Conservation (phyloP, 768 basidiomycete genomes). For the Agaricus blazei region DNA sequence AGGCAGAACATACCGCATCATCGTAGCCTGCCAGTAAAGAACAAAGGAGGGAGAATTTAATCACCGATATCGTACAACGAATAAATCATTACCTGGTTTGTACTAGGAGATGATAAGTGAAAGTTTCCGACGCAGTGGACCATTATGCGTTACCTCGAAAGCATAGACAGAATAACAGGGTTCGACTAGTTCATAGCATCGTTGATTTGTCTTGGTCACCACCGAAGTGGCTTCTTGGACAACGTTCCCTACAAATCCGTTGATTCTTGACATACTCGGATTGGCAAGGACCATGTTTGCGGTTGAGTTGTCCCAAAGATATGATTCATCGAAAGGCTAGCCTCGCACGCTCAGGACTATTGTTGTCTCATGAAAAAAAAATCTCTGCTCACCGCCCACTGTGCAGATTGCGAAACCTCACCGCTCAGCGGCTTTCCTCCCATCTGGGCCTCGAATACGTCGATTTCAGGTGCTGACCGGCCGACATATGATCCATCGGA, state of each 20-base stretch:
- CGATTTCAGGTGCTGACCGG: conserved; percentile 81
- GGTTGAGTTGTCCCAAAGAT: conserved; percentile 60
- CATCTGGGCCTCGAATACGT: conserved; percentile 78
- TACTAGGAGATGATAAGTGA: conserved; percentile 23
- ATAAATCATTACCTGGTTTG: conserved; percentile 22
- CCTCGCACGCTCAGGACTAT: not conserved
- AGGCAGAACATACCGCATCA: conserved; percentile 39
- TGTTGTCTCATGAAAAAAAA: not conserved
- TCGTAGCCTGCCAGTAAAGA: conserved; percentile 43
- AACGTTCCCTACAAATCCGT: conserved; percentile 61
- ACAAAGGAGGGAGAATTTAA: not conserved
- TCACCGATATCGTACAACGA: not conserved
- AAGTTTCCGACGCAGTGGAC: conserved; percentile 9
- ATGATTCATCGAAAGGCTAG: conserved; percentile 69
- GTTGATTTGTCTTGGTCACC: conserved; percentile 59
- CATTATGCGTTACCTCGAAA: conserved; percentile 47
- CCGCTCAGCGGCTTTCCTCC: conserved; percentile 38
- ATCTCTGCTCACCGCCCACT: conserved; percentile 56
- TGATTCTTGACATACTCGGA: conserved; percentile 47
- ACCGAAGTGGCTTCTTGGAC: conserved; percentile 77
- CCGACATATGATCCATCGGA: conserved; percentile 72
- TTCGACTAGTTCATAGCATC: conserved; percentile 57
- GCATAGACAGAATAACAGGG: conserved; percentile 69
- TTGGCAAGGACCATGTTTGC: conserved; percentile 51
- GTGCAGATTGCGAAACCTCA: conserved; percentile 76